Evolutionary conservation across 2,329 filamentous ascomycete genomes (phyloP).

Genomic region (Talaromyces islandicus): DNA sequence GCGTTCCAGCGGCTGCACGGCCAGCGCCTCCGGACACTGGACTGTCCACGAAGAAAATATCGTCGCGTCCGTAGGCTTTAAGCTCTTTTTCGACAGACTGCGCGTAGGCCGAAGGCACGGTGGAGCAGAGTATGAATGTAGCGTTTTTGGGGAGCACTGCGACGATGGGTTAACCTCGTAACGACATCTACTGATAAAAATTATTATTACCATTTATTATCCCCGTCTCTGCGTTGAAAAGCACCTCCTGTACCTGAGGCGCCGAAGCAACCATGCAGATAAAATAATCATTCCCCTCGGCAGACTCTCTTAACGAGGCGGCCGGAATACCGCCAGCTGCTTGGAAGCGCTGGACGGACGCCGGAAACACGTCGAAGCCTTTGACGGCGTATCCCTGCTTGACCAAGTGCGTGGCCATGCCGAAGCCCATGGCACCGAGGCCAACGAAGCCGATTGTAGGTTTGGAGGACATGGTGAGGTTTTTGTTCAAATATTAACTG

Average conservation of each 20-base stretch:
- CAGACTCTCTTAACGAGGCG: slow-evolving; percentile 56
- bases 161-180: background rate
- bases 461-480: slow-evolving; percentile 47
- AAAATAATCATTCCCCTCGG: slow-evolving; percentile 54
- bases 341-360: slow-evolving; percentile 61
- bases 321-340: slow-evolving; percentile 57
- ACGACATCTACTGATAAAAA: slow-evolving; percentile 10
- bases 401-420: slow-evolving; percentile 70
- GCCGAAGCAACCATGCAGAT: slow-evolving; percentile 73
- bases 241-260: slow-evolving; percentile 59
- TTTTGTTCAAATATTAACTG: background rate
- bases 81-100: slow-evolving; percentile 56
- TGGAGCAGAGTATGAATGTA: slow-evolving; percentile 63
- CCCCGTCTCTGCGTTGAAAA: slow-evolving; percentile 55
- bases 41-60: slow-evolving; percentile 63
- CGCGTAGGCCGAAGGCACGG: slow-evolving; percentile 62
- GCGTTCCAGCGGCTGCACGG: slow-evolving; percentile 63
- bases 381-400: slow-evolving; percentile 61
- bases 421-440: slow-evolving; percentile 76
- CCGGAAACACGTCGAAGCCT: slow-evolving; percentile 65
- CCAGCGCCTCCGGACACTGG: slow-evolving; percentile 67
- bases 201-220: slow-evolving; percentile 29
- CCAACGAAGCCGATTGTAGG: slow-evolving; percentile 61
- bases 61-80: slow-evolving; percentile 48
- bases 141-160: slow-evolving; percentile 50